Evolutionary conservation across 2,329 filamentous ascomycete species (phyloP).

Genomic region (Curvularia verruculosa): DNA sequence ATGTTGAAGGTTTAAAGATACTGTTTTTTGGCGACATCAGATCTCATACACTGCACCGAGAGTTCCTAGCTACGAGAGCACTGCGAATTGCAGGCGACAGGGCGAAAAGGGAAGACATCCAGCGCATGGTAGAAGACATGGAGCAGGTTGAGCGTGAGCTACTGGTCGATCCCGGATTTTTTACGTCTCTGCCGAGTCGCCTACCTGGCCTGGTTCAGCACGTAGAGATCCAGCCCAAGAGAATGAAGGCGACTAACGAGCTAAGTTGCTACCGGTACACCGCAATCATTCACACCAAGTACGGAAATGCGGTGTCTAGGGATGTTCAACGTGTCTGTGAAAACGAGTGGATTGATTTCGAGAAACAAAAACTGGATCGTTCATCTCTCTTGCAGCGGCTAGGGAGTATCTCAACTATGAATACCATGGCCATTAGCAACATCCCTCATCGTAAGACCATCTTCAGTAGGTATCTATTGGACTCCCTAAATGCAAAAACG

Average conservation of each 20-base stretch:
- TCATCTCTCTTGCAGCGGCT: neutral
- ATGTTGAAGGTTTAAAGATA: neutral
- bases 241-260: conserved; percentile 18
- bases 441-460: conserved; percentile 3
- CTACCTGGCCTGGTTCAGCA: conserved; percentile 5
- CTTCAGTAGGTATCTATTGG: neutral
- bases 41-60: conserved; percentile 8
- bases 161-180: conserved; percentile 15
- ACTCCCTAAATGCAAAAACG: neutral
- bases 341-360: conserved; percentile 1
- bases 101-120: neutral
- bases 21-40: conserved; percentile 16
- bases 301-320: neutral
- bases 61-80: conserved; percentile 7
- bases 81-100: conserved; percentile 3
- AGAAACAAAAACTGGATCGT: neutral
- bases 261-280: conserved; percentile 16
- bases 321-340: neutral
- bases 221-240: conserved; percentile 18
- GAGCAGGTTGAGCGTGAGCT: conserved; percentile 5
- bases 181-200: conserved; percentile 2
- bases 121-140: conserved; percentile 10
- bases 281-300: conserved; percentile 8
- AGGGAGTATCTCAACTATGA: neutral
- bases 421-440: neutral